Evolutionary conservation across 306 rosid genomes (phyloP), one percentile per base, ranked within the genome.

Genomic region (Castanopsis chinensis): DNA sequence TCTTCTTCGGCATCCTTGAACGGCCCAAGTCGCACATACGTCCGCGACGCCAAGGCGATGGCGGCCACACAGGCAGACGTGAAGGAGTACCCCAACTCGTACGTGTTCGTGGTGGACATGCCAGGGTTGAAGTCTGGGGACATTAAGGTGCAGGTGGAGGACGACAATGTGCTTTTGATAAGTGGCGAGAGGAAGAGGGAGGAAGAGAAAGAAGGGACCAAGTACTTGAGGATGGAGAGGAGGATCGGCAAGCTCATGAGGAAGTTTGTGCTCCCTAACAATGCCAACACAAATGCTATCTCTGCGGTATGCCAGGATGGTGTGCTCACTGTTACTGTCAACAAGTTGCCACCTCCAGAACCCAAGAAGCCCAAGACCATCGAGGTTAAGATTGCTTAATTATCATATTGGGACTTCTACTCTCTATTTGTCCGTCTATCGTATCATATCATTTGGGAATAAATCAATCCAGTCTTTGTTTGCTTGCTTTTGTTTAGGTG

Each of bases 141-240:
- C 63, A 91, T 95, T 11, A 92, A 90, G 91, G 99, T 95, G 57
- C 97, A 90, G 81, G 91, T 95, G 52, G 98, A 95, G 80, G 98
- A 92, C 8, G 97, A 88, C 69, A 95, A 95, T 35, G 91, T 88
- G 77, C 98, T 95, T 19, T 3, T 87, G 54, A 77, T 95, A 23
- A 86, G 91, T 57, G 94, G 97, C 14, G 99, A 95, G 87, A 90
- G 98, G 89, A 93, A 87, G 92, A 84, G 98, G 69, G 98, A 90
- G 41, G 97, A 95, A 30, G 98, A 91, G 88, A 90, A 90, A 63
- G 99, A 89, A 11, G 97, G 91, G 1, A 91, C 78, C 0, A 95
- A 82, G 81, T 95, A 89, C 51, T 73, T 91, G 85, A 91, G 92
- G 72, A 92, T 92, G 99, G 99, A 95, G 83, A 89, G 98, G 77